Evolutionary conservation across 164 flowering plant species (phyloP), one percentile per base, ranked within the genome.

Genomic region (Vitis labrusca): DNA sequence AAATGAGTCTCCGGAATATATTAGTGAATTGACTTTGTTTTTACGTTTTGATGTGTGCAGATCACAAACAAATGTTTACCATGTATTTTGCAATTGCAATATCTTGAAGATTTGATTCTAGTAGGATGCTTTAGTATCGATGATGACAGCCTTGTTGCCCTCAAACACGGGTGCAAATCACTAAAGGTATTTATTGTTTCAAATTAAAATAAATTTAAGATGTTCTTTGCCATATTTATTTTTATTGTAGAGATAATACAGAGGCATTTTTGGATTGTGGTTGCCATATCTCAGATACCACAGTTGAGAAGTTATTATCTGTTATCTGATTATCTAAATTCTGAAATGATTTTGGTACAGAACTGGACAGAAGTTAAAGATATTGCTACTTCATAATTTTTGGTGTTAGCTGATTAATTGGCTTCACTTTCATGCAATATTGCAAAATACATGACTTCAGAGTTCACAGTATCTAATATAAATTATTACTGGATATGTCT

Each of bases 81-180:
- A 11, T 69, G 86, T 59, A 81, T 93, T 68, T 65, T 87, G 65
- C 79, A 89, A 62, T 77, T 93, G 61, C 83, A 81, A 58, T 14
- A 83, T 71, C 90, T 93, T 27, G 94, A 90, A 71, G 91, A 90
- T 61, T 77, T 93, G 83, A 73, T 78, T 76, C 72, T 93, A 12
- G 87, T 82, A 70, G 98, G 98, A n/a, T 93, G 98, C 74, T 81
- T 82, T 69, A 88, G 85, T 50, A 85, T 93, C 29, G 89, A 89
- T 76, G 93, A 90, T 77, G 88, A 85, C 58, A 83, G 87, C 80
- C 91, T 89, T 75, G 74, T 73, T 17, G 78, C 71, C 51, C 69
- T 91, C 47, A 83, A 79, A 71, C 84, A 76, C 59, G 91, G 91
- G 49, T 85, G 86, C 85, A 83, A 79, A 72, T 83, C 97, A 11